Conservation (phyloP, 495 filamentous ascomycete species). For the Aspergillus bertholletiae region DNA sequence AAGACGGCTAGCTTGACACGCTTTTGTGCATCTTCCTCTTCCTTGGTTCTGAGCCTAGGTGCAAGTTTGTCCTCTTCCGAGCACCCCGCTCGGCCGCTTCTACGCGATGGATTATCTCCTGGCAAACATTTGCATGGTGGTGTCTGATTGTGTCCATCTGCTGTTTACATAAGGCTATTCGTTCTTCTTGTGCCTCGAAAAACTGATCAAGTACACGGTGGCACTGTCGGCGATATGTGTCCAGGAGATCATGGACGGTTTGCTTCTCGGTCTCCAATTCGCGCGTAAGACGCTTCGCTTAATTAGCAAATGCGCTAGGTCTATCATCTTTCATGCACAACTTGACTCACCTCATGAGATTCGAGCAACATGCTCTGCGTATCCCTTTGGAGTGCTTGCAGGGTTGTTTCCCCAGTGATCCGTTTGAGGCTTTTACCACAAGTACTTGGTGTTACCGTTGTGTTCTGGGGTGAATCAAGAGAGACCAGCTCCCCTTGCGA, state of each 20-base stretch:
- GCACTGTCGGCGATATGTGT: conserved; percentile 31
- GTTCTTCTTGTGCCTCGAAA: conserved; percentile 27
- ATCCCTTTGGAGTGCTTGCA: not conserved
- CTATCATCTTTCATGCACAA: not conserved
- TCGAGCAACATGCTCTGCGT: not conserved
- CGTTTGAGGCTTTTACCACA: not conserved
- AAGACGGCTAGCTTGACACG: not conserved
- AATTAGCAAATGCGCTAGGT: not conserved
- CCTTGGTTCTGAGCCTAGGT: not conserved
- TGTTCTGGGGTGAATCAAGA: not conserved
- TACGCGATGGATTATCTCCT: conserved; percentile 28
- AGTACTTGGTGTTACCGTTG: not conserved
- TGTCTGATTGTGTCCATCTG: conserved; percentile 29
- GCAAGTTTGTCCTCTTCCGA: conserved; percentile 2
- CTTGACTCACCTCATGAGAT: conserved; percentile 18
- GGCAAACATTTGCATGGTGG: conserved; percentile 32
- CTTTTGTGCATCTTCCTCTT: not conserved
- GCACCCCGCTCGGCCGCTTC: conserved; percentile 26
- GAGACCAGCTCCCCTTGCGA: not conserved
- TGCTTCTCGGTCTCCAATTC: conserved; percentile 32
- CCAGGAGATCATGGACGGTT: conserved; percentile 25
- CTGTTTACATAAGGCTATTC: conserved; percentile 28
- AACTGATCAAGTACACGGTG: conserved; percentile 31
- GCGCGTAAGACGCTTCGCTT: conserved; percentile 21
- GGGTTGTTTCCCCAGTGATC: not conserved